Evolutionary conservation across 495 filamentous ascomycete species (phyloP).

Genomic region (Saxispiralis lemnorum): DNA sequence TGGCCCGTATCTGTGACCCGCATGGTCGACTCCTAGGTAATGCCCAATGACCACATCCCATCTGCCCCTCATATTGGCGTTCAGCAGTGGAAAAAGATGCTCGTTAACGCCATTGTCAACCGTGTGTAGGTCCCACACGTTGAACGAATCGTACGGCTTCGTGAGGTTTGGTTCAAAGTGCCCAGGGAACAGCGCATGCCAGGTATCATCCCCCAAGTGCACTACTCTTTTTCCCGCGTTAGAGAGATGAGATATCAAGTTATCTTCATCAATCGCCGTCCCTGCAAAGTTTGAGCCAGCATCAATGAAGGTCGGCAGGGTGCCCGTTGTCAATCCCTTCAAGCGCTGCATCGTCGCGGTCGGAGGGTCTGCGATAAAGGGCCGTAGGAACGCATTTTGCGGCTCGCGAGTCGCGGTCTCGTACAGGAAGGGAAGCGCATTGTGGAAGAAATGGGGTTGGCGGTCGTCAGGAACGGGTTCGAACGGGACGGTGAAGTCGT

Average conservation of each 20-base stretch:
- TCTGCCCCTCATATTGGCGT: constrained; percentile 38
- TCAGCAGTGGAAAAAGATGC: constrained; percentile 71
- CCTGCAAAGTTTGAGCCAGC: constrained; percentile 88
- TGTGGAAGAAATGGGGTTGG: constrained; percentile 56
- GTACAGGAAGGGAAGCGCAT: constrained; percentile 71
- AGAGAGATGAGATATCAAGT: constrained; percentile 67
- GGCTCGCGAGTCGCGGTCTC: constrained; percentile 57
- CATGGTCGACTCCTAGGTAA: constrained; percentile 91
- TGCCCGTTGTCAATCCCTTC: constrained; percentile 89
- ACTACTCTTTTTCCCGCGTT: constrained; percentile 68
- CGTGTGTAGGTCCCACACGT: constrained; percentile 94
- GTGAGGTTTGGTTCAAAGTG: constrained; percentile 79
- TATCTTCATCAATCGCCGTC: constrained; percentile 94
- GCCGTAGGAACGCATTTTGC: constrained; percentile 68
- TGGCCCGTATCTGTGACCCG: constrained; percentile 87
- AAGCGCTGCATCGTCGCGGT: constrained; percentile 82
- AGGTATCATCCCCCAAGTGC: constrained; percentile 92
- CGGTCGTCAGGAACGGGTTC: constrained; percentile 31
- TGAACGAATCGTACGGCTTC: constrained; percentile 82
- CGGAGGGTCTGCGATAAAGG: constrained; percentile 94
- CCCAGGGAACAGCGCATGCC: constrained; percentile 78
- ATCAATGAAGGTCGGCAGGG: constrained; percentile 86
- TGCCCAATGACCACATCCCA: constrained; percentile 93
- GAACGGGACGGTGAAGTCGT: constrained; percentile 88
- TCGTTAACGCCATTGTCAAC: constrained; percentile 92